These are phyloP conservation scores for Microbotryomycetes sp. DNA, from an alignment of 1,284 basidiomycete species.

Conservation along the genomic window DNA sequence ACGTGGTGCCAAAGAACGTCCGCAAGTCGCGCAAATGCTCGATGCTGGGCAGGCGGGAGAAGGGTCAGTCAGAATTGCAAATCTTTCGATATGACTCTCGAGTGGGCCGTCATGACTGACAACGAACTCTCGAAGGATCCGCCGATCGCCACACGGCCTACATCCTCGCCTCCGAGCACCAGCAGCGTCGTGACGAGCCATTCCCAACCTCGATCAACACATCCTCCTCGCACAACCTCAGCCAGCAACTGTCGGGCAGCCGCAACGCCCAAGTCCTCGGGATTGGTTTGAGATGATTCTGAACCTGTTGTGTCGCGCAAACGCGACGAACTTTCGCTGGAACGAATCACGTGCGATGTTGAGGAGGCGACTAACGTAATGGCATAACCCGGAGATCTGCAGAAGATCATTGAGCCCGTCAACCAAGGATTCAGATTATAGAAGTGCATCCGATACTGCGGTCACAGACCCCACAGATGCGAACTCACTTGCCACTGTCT, in stretches of 20 bases:
- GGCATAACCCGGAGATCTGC: slow-evolving; percentile 90
- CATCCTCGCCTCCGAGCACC: slow-evolving; percentile 92
- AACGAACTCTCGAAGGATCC: slow-evolving; percentile 45
- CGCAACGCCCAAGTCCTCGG: slow-evolving; percentile 82
- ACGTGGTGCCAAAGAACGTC: slow-evolving; percentile 65
- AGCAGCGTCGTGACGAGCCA: slow-evolving; percentile 81
- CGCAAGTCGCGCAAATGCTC: slow-evolving; percentile 83
- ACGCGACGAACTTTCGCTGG: slow-evolving; percentile 62
- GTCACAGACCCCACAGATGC: slow-evolving; percentile 4
- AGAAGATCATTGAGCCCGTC: neutral
- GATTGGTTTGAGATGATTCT: slow-evolving; percentile 50
- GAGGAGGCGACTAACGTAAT: slow-evolving; percentile 84
- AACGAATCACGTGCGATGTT: slow-evolving; percentile 83
- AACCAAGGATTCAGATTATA: slow-evolving; percentile 21
- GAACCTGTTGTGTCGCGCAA: neutral
- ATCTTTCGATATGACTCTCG: slow-evolving; percentile 35
- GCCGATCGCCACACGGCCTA: slow-evolving; percentile 79
- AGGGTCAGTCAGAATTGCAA: slow-evolving; percentile 30
- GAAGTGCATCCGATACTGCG: no score
- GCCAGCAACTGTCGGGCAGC: slow-evolving; percentile 70
- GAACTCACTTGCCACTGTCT: slow-evolving; percentile 82
- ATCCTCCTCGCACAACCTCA: slow-evolving; percentile 77
- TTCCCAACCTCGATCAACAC: slow-evolving; percentile 86
- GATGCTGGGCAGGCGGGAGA: slow-evolving; percentile 52
- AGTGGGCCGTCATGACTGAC: slow-evolving; percentile 32